These are phyloP conservation scores for Verticillium dahliae DNA, from an alignment of 2,329 filamentous ascomycete species.

Conservation along the genomic window DNA sequence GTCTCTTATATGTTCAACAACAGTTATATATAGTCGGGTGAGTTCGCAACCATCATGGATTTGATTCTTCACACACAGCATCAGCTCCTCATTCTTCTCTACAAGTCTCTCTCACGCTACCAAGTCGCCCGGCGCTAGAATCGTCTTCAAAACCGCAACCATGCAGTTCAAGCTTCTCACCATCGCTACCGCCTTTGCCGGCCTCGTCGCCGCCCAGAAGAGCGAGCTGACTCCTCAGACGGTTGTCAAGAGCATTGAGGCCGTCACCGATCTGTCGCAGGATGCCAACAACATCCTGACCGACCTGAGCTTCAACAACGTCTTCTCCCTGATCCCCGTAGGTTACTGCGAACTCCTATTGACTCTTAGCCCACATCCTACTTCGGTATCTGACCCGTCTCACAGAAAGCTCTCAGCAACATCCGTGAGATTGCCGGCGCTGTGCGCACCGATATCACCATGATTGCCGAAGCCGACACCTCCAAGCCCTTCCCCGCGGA, in stretches of 20 bases:
- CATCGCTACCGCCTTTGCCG: not conserved
- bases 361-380: accelerated
- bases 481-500: conserved; percentile 1
- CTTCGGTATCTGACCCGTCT: not conserved
- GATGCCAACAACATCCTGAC: not conserved
- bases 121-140: not conserved
- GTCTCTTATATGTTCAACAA: not conserved
- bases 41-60: not conserved
- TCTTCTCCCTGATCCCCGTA: not conserved
- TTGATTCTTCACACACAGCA: not conserved
- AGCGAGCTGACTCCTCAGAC: not conserved
- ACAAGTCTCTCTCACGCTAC: not conserved
- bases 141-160: not conserved
- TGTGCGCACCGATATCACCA: not conserved
- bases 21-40: not conserved
- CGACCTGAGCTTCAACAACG: not conserved
- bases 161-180: conserved; percentile 1
- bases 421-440: conserved; percentile 4
- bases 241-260: not conserved
- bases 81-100: not conserved
- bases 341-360: not conserved
- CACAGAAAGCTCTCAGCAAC: not conserved
- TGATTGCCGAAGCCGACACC: not conserved
- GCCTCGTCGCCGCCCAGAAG: not conserved
- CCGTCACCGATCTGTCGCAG: not conserved